Base-by-base conservation (phyloP, 345 rosid species). In the Murraya paniculata region DNA sequence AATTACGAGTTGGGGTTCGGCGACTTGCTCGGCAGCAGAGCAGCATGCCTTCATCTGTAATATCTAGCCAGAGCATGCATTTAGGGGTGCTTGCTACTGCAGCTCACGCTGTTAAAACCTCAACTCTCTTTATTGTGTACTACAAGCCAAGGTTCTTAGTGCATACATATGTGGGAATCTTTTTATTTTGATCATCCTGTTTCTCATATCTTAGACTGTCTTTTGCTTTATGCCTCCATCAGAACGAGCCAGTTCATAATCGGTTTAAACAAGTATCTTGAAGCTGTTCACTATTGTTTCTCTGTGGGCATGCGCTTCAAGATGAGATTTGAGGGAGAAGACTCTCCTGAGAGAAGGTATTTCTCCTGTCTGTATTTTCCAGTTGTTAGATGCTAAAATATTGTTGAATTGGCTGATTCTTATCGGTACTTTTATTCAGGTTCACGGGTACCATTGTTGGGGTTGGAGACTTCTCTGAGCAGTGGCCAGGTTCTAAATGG, bases 251-350 rank as follows among this genome's bases (percentile, higher is more conserved):
- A 85, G 58, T 92, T 91, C 68, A 91, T 91, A 25, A 76, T 92
- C 1, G 75, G 93, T 31, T 73, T 91, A 57, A 90, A 91, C 81
- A 91, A 92, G 76, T 91, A 86, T 68, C 73, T 86, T 79, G 89
- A 79, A 53, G 85, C 93, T 2, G 85, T 86, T 55, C 86, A 84
- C 36, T 66, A 86, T 53, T 83, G 82, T 2, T 88, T 85, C 80
- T 38, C 85, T 72, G 77, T 86, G 36, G 95, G 97, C 50, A 87
- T 82, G 90, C 90, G 95, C 62, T 91, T 87, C 83, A 90, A 91
- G 85, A 91, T 90, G 94, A 90, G 89, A 85, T 92, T 92, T 78
- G 97, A 92, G 82, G 97, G 91, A 65, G 93, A 92, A 81, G 97
- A 90, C 55, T 87, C 88, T 82, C 89, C 93, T 67, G 97, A 90